Conservation (phyloP, 768 basidiomycete genomes). For the Leucosporidium yakuticum region DNA sequence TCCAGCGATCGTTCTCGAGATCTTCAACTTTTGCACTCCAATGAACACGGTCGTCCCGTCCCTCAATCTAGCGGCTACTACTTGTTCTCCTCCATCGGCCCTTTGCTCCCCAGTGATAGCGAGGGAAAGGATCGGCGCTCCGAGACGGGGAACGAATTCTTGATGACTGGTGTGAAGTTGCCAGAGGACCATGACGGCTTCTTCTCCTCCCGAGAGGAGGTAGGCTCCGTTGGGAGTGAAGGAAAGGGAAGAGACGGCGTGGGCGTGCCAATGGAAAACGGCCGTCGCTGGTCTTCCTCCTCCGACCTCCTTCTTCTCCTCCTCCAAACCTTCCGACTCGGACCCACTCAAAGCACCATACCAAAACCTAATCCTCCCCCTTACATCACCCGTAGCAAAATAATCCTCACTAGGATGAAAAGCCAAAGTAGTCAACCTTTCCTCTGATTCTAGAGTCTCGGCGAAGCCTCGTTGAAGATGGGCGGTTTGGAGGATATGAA, state of each 20-base stretch:
- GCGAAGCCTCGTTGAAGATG: slow-evolving; percentile 48
- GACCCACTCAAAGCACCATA: slow-evolving; percentile 68
- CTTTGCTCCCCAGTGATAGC: slow-evolving; percentile 51
- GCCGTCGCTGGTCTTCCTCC: slow-evolving; percentile 50
- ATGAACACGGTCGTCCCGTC: slow-evolving; percentile 78
- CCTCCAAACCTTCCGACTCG: slow-evolving; percentile 42
- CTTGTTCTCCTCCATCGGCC: slow-evolving; percentile 59
- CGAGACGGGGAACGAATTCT: slow-evolving; percentile 88
- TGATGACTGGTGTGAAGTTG: slow-evolving; percentile 79
- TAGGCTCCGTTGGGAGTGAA: slow-evolving; percentile 91
- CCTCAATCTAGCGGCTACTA: slow-evolving; percentile 73
- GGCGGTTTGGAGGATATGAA: slow-evolving; percentile 56
- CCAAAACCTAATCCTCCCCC: slow-evolving; percentile 82
- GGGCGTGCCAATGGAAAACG: slow-evolving; percentile 92
- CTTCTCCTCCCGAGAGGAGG: slow-evolving; percentile 87
- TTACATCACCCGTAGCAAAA: slow-evolving; percentile 87
- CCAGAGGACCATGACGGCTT: slow-evolving; percentile 95
- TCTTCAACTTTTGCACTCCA: slow-evolving; percentile 62
- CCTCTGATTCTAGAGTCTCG: slow-evolving; percentile 74
- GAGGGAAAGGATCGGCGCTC: slow-evolving; percentile 72
- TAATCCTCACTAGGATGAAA: slow-evolving; percentile 86
- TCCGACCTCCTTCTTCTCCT: slow-evolving; percentile 42
- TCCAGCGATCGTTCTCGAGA: slow-evolving; percentile 65
- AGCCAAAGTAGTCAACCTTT: slow-evolving; percentile 71
- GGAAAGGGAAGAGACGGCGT: slow-evolving; percentile 74